Conservation (phyloP, 192 early-diverging fungal genomes). For the Globomyces pollinis-pini region DNA sequence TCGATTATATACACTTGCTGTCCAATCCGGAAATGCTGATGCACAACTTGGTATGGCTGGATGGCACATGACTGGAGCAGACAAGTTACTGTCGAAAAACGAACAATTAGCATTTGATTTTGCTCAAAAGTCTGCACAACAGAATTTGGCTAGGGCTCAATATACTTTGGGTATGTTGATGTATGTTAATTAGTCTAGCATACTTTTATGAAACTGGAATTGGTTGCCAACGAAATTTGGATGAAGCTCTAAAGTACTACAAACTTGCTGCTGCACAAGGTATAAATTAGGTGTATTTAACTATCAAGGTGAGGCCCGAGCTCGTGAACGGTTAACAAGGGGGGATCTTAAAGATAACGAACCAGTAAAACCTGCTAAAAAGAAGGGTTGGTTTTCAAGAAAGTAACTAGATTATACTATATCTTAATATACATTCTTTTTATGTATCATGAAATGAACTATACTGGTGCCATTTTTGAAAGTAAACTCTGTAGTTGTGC, state of each 20-base stretch:
- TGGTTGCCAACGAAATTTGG: constrained; percentile 54
- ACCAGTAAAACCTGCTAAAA: too few relatives aligned
- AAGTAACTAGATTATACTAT: too few relatives aligned
- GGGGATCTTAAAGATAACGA: too few relatives aligned
- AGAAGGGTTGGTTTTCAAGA: too few relatives aligned
- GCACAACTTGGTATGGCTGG: constrained; percentile 76
- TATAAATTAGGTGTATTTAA: too few relatives aligned
- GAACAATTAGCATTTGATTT: constrained; percentile 70
- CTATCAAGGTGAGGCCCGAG: too few relatives aligned
- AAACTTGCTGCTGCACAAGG: constrained; percentile 17
- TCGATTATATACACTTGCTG: constrained; percentile 69
- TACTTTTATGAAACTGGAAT: constrained; percentile 61
- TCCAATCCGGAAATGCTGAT: constrained; percentile 52
- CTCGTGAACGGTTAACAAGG: too few relatives aligned
- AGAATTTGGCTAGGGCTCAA: constrained; percentile 66
- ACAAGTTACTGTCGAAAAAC: constrained; percentile 49
- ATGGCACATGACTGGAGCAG: constrained; percentile 73
- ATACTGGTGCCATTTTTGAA: neutral
- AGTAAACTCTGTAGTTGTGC: constrained; percentile 3
- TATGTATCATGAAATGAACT: too few relatives aligned
- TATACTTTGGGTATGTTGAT: constrained; percentile 84
- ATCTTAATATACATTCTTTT: too few relatives aligned
- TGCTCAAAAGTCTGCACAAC: constrained; percentile 64
- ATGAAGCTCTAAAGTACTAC: constrained; percentile 40
- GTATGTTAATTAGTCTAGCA: too few relatives aligned